A percentile compares a stretch with the other conserved stretches of the same genome.
phyloP scores from a whole-genome alignment of 2,329 filamentous ascomycete genomes.

The Aureobasidium sp. region DNA sequence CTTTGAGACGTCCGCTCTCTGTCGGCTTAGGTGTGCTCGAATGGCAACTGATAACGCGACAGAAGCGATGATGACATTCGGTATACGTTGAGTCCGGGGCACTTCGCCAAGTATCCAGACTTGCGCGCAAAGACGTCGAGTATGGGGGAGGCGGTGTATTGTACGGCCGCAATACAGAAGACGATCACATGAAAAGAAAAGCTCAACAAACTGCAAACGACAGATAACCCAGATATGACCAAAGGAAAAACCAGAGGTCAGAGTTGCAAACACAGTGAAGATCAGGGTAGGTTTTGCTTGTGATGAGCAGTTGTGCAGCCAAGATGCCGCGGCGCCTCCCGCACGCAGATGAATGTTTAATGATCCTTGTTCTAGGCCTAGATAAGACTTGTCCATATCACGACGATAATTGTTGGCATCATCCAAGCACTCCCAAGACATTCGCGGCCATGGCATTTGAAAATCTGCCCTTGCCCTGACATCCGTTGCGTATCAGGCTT shows the following conservation, averaged over 20 bases:
- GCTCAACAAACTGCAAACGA: not conserved
- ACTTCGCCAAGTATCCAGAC: too few species aligned
- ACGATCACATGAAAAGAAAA: not conserved
- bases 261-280: too few species aligned
- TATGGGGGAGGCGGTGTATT: not conserved
- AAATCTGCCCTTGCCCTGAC: too few species aligned
- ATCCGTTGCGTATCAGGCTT: not conserved
- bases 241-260: too few species aligned
- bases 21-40: not conserved
- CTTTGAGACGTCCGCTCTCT: not conserved
- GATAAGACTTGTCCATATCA: too few species aligned
- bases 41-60: not conserved
- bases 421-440: not conserved
- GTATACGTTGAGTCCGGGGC: not conserved
- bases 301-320: too few species aligned
- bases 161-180: not conserved
- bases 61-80: not conserved
- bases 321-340: not conserved
- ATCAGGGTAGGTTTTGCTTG: not conserved
- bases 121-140: too few species aligned
- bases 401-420: not conserved
- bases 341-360: not conserved
- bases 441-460: too few species aligned
- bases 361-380: too few species aligned
- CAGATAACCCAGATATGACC: too few species aligned